These are phyloP conservation scores for Aspergillus ibericus DNA, from an alignment of 2,329 filamentous ascomycete genomes.

Conservation along the genomic window DNA sequence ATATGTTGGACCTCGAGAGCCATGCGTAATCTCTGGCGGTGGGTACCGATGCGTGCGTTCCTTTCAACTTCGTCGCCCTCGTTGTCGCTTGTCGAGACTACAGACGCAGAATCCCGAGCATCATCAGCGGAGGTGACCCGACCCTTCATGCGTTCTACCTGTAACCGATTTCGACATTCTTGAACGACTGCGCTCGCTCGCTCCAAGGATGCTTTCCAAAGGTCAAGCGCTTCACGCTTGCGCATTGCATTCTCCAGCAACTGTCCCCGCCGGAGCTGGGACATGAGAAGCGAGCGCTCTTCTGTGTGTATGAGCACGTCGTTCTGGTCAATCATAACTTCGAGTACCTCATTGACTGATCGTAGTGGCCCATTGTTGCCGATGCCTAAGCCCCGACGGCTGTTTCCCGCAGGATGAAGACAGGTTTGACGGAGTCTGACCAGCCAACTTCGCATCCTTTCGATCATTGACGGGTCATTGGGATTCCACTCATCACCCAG, in stretches of 20 bases:
- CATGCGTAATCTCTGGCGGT: constrained; percentile 66
- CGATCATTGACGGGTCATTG: constrained; percentile 56
- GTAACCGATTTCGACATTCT: constrained; percentile 64
- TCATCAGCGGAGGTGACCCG: constrained; percentile 23
- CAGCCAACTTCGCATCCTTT: constrained; percentile 78
- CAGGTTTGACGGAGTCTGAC: constrained; percentile 77
- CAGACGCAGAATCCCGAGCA: constrained; percentile 18
- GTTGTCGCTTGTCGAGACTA: constrained; percentile 31
- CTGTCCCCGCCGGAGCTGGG: constrained; percentile 70
- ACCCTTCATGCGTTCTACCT: constrained; percentile 43
- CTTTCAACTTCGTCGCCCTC: constrained; percentile 43
- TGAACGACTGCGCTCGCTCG: constrained; percentile 53
- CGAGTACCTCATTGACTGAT: constrained; percentile 82
- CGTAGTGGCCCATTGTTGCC: constrained; percentile 65
- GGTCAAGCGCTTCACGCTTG: constrained; percentile 64
- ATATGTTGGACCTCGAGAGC: constrained; percentile 79
- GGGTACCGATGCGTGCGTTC: constrained; percentile 54
- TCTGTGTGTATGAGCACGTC: constrained; percentile 66
- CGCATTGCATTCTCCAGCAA: constrained; percentile 72
- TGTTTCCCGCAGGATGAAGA: constrained; percentile 73
- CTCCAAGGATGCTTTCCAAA: constrained; percentile 64
- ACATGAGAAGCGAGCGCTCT: constrained; percentile 65
- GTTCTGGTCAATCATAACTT: constrained; percentile 87
- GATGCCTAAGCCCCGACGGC: constrained; percentile 63
- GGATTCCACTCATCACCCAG: constrained; percentile 63